Percentiles rank a stretch among this genome's conserved stretches.
Conservation (phyloP, 495 filamentous ascomycete genomes). For the Penicillium verhagenii region DNA sequence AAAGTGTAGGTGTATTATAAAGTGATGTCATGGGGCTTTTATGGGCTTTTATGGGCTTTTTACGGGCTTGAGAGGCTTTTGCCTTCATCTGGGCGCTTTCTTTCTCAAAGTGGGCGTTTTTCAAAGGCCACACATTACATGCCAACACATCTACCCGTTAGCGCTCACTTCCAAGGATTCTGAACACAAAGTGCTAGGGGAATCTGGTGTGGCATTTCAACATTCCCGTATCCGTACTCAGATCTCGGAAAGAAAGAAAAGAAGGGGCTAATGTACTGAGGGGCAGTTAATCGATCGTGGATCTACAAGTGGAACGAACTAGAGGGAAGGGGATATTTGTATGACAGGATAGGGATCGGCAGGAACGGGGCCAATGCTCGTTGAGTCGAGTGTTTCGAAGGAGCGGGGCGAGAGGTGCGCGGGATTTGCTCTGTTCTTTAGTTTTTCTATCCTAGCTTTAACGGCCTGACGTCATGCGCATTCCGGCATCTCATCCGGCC, state of each 20-base stretch:
- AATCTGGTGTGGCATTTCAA: too few relatives aligned
- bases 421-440: too few relatives aligned
- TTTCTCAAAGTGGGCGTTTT: too few relatives aligned
- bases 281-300: background rate
- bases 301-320: constrained; percentile 7
- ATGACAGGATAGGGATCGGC: background rate
- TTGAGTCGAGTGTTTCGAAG: background rate
- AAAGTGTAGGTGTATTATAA: background rate
- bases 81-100: too few relatives aligned
- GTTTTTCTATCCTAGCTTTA: background rate
- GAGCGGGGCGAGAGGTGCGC: too few relatives aligned
- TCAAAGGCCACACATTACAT: background rate
- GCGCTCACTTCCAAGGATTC: background rate
- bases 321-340: constrained; percentile 14
- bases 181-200: too few relatives aligned
- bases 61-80: background rate
- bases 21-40: constrained; percentile 6
- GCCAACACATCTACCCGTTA: background rate
- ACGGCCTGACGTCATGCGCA: background rate
- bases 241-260: too few relatives aligned
- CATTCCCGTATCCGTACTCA: too few relatives aligned
- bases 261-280: constrained; percentile 2
- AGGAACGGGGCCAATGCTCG: background rate
- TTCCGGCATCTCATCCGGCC: background rate
- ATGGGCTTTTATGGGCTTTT: background rate